Evolutionary conservation across 2,329 filamentous ascomycete species (phyloP).

Genomic region (Fusarium luffae): DNA sequence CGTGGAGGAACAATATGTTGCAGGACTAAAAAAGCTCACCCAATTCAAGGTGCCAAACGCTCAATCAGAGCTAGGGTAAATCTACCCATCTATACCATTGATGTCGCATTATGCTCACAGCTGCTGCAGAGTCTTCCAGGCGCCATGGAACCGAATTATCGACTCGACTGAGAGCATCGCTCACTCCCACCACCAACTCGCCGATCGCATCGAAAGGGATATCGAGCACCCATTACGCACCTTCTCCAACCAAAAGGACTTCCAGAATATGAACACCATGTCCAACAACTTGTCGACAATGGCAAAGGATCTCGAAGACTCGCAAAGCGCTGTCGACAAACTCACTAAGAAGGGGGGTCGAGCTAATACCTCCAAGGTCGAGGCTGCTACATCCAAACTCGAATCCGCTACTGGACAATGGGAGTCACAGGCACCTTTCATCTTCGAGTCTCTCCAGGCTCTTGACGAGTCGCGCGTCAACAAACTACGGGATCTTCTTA

Average conservation of each 20-base stretch:
- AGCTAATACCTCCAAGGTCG: constrained; percentile 80
- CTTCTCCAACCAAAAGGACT: constrained; percentile 79
- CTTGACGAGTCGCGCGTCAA: constrained; percentile 91
- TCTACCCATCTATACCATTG: constrained; percentile 22
- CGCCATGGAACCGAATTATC: constrained; percentile 90
- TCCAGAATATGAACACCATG: constrained; percentile 83
- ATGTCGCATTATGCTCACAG: constrained; percentile 29
- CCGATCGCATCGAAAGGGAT: constrained; percentile 85
- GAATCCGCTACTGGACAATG: constrained; percentile 86
- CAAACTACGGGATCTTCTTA: constrained; percentile 88
- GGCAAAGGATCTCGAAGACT: constrained; percentile 85
- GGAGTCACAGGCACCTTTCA: constrained; percentile 93
- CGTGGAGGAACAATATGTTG: constrained; percentile 91
- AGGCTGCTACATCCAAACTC: constrained; percentile 76
- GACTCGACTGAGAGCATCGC: constrained; percentile 83
- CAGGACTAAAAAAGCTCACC: constrained; percentile 83
- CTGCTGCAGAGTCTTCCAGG: constrained; percentile 80
- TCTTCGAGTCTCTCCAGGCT: constrained; percentile 92
- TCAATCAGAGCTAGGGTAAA: constrained; percentile 87
- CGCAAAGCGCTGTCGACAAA: constrained; percentile 88
- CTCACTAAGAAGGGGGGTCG: constrained; percentile 81
- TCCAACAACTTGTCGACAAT: constrained; percentile 82
- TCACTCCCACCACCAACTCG: constrained; percentile 82
- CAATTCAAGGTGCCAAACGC: constrained; percentile 79
- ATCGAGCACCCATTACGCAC: constrained; percentile 85